Conservation (phyloP, 2,329 filamentous ascomycete species). For the Periconia macrospinosa region DNA sequence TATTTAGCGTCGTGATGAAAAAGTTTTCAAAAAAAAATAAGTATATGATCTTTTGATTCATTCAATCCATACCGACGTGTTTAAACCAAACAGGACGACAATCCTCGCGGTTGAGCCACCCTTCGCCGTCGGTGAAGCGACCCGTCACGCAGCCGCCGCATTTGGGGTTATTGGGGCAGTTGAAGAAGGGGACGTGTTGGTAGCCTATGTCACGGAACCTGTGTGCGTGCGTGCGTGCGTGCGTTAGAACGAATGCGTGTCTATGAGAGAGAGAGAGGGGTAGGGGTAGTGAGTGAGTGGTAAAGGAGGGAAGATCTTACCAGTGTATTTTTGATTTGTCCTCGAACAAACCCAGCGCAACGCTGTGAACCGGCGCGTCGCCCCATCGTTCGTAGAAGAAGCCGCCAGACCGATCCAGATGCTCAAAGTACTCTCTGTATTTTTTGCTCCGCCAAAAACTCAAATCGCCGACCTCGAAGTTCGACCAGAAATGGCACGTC, state of each 20-base stretch:
- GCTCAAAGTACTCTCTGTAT: constrained; percentile 95
- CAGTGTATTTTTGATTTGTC: constrained; percentile 90
- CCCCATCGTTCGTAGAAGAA: constrained; percentile 99
- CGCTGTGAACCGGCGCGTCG: constrained; percentile 94
- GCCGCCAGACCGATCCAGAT: constrained; percentile 88
- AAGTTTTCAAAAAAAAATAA: no score
- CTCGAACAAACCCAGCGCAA: constrained; percentile 89
- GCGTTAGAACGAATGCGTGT: not conserved
- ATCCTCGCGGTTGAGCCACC: constrained; percentile 85
- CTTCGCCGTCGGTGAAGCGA: constrained; percentile 84
- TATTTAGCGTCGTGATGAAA: not conserved
- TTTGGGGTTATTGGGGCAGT: constrained; percentile 95
- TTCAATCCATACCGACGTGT: constrained; percentile 76
- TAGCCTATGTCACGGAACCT: constrained; percentile 99
- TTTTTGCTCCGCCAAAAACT: constrained; percentile 86
- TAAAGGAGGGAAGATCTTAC: constrained; percentile 55
- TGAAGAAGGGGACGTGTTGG: constrained; percentile 97
- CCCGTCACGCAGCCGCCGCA: constrained; percentile 87
- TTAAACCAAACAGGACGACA: constrained; percentile 98
- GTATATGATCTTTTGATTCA: no score
- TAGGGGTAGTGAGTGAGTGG: not conserved
- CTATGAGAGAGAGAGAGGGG: not conserved
- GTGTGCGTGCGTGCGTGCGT: not conserved
- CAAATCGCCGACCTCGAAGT: constrained; percentile 96
- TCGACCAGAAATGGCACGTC: constrained; percentile 99